These are phyloP conservation scores for Solanum sejunctum DNA, from an alignment of 257 asterid species.

Conservation along the genomic window DNA sequence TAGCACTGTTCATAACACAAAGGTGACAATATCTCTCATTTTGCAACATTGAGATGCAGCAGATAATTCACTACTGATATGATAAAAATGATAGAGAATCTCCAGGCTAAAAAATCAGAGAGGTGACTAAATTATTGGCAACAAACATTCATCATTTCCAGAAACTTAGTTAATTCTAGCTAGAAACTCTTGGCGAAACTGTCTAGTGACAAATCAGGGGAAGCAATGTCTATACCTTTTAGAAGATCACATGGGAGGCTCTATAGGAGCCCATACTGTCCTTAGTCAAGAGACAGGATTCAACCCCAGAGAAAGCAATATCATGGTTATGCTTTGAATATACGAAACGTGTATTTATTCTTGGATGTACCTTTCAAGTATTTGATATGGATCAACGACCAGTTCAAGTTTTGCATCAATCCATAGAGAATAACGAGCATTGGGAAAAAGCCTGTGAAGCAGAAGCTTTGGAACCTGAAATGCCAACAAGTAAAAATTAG, in stretches of 20 bases:
- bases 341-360: background rate
- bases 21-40: background rate
- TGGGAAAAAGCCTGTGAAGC: constrained; percentile 83
- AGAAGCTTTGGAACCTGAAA: constrained; percentile 84
- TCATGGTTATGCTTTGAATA: background rate
- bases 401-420: constrained; percentile 93
- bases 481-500: background rate
- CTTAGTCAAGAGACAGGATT: background rate
- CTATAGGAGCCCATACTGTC: background rate
- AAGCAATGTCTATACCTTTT: background rate
- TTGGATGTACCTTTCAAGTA: constrained; percentile 72
- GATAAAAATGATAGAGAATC: background rate
- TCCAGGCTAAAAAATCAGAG: background rate
- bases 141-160: background rate
- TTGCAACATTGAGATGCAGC: background rate
- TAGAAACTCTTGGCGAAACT: background rate
- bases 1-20: background rate
- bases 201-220: background rate
- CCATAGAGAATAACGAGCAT: constrained; percentile 83
- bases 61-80: background rate
- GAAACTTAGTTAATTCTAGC: background rate
- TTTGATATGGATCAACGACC: constrained; percentile 81
- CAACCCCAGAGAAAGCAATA: background rate
- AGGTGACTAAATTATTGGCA: background rate
- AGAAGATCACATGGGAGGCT: background rate